A percentile compares a stretch with the other conserved stretches of the same genome.
phyloP scores from a whole-genome alignment of 306 rosid species.

The Cicer judaicum region DNA sequence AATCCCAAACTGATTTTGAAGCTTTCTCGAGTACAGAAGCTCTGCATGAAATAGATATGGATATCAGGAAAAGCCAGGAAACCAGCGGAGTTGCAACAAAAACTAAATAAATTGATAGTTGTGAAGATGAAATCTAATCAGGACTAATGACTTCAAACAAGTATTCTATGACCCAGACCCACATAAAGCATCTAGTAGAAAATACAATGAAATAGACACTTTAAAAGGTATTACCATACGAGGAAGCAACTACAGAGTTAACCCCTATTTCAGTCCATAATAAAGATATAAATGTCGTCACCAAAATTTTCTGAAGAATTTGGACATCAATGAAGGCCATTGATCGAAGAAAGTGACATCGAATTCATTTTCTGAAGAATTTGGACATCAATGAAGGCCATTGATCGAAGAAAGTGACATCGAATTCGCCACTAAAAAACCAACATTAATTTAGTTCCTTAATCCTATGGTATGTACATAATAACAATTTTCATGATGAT shows the following conservation, averaged over 20 bases:
- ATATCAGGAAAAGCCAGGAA: constrained; percentile 36
- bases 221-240: background rate
- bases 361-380: background rate
- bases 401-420: background rate
- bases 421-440: background rate
- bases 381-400: background rate
- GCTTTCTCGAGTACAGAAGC: constrained; percentile 93
- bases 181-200: constrained; percentile 11
- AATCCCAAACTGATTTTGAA: constrained; percentile 96
- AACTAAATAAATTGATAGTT: constrained; percentile 2
- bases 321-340: background rate
- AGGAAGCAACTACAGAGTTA: constrained; percentile 14
- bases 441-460: constrained; percentile 2
- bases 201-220: constrained; percentile 13
- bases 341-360: background rate
- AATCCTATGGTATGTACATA: constrained; percentile 1
- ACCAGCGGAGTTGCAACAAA: constrained; percentile 35
- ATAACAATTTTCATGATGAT: background rate
- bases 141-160: constrained; percentile 19
- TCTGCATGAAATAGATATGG: constrained; percentile 54
- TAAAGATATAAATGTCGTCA: background rate
- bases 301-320: background rate
- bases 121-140: constrained; percentile 36
- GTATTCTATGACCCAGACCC: constrained; percentile 21
- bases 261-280: background rate